Evolutionary conservation across 495 filamentous ascomycete species (phyloP).

Genomic region (Parachaetomium inaequale): DNA sequence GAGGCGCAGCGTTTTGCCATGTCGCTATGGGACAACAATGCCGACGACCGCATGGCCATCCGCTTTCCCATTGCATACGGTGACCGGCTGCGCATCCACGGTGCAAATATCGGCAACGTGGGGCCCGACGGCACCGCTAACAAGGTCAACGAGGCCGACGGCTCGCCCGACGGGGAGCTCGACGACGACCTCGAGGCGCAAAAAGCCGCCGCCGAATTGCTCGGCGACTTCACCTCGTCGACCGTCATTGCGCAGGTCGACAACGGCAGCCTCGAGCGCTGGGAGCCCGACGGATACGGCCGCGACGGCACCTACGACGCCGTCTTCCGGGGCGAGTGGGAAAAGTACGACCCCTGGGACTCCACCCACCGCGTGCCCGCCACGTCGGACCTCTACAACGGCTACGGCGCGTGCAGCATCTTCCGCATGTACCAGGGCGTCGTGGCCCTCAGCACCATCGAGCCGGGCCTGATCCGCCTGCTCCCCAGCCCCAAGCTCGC

Average conservation of each 20-base stretch:
- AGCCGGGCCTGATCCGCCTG: conserved; percentile 77
- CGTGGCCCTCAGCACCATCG: conserved; percentile 74
- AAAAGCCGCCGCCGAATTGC: conserved; percentile 36
- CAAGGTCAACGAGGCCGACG: conserved; percentile 28
- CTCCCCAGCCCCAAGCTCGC: conserved; percentile 76
- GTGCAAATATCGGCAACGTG: conserved; percentile 39
- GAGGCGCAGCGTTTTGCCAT: conserved; percentile 74
- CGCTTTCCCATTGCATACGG: conserved; percentile 73
- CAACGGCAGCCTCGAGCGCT: conserved; percentile 81
- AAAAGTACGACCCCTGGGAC: conserved; percentile 83
- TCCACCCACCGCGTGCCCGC: conserved; percentile 67
- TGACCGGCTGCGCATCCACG: conserved; percentile 76
- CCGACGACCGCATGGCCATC: conserved; percentile 55
- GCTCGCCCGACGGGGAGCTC: conserved; percentile 20
- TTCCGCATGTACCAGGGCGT: conserved; percentile 89
- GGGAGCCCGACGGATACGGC: conserved; percentile 83
- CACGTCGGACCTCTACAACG: conserved; percentile 79
- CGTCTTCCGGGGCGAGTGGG: conserved; percentile 78
- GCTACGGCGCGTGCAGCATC: conserved; percentile 79
- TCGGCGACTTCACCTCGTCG: conserved; percentile 45
- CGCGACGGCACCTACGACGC: conserved; percentile 65
- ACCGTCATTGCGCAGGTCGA: conserved; percentile 70
- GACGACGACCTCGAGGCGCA: conserved; percentile 23
- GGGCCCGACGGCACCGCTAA: conserved; percentile 25
- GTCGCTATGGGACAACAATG: conserved; percentile 73